Conservation (phyloP, 169 alveolate genomes). For the Cryptosporidium ubiquitum region DNA sequence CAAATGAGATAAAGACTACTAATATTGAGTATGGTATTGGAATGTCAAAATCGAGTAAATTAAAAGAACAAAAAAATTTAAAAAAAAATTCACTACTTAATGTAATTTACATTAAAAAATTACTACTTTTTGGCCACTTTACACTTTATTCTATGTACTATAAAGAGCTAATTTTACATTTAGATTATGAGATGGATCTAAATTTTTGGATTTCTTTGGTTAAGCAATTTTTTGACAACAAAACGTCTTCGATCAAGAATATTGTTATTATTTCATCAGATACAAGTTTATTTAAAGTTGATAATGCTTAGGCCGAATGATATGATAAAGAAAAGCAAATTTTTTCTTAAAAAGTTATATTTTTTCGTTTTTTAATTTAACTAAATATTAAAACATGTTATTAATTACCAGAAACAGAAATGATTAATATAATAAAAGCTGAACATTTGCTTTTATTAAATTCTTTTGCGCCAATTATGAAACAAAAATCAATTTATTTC, state of each 20-base stretch:
- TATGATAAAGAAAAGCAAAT: background rate
- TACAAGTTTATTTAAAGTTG: background rate
- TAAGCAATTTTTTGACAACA: background rate
- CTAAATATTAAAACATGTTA: too few relatives aligned
- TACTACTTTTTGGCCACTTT: slow-evolving; percentile 26
- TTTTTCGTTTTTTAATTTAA: too few relatives aligned
- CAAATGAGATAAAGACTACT: background rate
- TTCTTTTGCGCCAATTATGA: background rate
- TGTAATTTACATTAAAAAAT: slow-evolving; percentile 4
- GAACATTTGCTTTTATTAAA: too few relatives aligned
- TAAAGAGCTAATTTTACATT: background rate
- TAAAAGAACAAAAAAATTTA: too few relatives aligned
- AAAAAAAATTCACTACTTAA: background rate
- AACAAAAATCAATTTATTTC: background rate
- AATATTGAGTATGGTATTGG: background rate
- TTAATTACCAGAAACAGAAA: too few relatives aligned
- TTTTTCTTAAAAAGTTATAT: too few relatives aligned
- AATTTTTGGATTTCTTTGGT: slow-evolving; percentile 11
- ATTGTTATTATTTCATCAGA: background rate
- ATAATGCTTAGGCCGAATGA: background rate
- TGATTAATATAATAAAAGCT: too few relatives aligned
- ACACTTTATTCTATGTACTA: slow-evolving; percentile 13
- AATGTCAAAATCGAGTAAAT: too few relatives aligned
- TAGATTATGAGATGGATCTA: slow-evolving; percentile 13
- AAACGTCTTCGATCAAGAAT: slow-evolving; percentile 9